These are phyloP conservation scores for Rhododendron williamsianum DNA, from an alignment of 148 eudicot species.

Conservation along the genomic window DNA sequence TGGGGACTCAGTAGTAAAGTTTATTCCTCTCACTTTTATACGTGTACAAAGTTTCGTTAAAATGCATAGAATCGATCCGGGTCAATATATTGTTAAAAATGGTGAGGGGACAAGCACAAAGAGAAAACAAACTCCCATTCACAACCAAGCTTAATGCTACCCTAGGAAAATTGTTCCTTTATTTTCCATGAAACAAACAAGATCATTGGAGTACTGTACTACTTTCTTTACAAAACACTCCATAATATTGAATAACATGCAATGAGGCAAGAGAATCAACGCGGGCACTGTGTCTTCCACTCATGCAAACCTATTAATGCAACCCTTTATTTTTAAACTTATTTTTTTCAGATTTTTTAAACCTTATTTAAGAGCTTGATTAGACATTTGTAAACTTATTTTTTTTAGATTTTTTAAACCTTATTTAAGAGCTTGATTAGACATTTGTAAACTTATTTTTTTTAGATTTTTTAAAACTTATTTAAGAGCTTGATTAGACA, in stretches of 20 bases:
- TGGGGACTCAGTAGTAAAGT: background rate
- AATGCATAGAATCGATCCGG: background rate
- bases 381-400: background rate
- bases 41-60: background rate
- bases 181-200: background rate
- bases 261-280: background rate
- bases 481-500: background rate
- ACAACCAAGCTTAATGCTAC: background rate
- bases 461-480: no score
- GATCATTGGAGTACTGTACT: background rate
- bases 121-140: background rate
- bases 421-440: background rate
- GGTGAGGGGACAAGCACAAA: background rate
- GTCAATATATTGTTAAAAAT: background rate
- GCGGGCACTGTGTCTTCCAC: conserved; percentile 8
- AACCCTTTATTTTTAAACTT: no score
- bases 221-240: no score
- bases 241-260: background rate
- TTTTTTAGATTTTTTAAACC: no score
- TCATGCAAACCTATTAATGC: background rate
- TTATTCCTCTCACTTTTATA: background rate
- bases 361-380: conserved; percentile 2
- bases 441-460: background rate
- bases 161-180: background rate
- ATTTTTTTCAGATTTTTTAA: background rate